phyloP scores from a whole-genome alignment of 2,329 filamentous ascomycete species.

The Fusarium coffeatum region DNA sequence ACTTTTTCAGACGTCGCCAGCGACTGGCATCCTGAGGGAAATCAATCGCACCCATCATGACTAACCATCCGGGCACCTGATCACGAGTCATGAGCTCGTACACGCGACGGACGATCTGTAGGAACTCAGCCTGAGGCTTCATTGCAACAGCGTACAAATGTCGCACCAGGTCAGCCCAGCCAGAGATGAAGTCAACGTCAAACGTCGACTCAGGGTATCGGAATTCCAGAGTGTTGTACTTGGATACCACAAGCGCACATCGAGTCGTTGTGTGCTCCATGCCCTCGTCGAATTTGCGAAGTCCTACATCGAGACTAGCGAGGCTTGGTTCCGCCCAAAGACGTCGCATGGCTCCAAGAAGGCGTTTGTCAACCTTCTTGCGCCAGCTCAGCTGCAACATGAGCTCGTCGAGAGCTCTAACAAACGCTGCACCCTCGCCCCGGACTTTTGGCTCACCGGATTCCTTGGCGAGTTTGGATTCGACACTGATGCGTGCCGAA shows the following conservation, averaged over 20 bases:
- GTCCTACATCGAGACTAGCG: slow-evolving; percentile 15
- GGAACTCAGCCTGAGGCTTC: slow-evolving; percentile 28
- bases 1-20: slow-evolving; percentile 35
- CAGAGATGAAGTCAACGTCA: slow-evolving; percentile 41
- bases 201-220: slow-evolving; percentile 47
- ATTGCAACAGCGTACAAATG: slow-evolving; percentile 41
- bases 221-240: slow-evolving; percentile 45
- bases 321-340: slow-evolving; percentile 30
- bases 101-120: slow-evolving; percentile 31
- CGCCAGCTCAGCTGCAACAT: slow-evolving; percentile 15
- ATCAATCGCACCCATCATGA: slow-evolving; percentile 36
- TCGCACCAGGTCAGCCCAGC: slow-evolving; percentile 43
- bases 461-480: slow-evolving; percentile 34
- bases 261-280: slow-evolving; percentile 39
- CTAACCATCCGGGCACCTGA: slow-evolving; percentile 31
- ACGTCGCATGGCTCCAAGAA: slow-evolving; percentile 30
- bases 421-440: slow-evolving; percentile 19
- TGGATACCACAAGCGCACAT: slow-evolving; percentile 43
- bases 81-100: slow-evolving; percentile 43
- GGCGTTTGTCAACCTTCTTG: slow-evolving; percentile 19
- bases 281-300: slow-evolving; percentile 42
- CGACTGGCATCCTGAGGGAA: slow-evolving; percentile 16
- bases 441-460: slow-evolving; percentile 2
- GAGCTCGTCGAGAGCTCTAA: slow-evolving; percentile 3
- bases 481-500: slow-evolving; percentile 31